These are phyloP conservation scores for Lasiodiplodia citricola DNA, from an alignment of 2,329 filamentous ascomycete genomes.

Conservation along the genomic window DNA sequence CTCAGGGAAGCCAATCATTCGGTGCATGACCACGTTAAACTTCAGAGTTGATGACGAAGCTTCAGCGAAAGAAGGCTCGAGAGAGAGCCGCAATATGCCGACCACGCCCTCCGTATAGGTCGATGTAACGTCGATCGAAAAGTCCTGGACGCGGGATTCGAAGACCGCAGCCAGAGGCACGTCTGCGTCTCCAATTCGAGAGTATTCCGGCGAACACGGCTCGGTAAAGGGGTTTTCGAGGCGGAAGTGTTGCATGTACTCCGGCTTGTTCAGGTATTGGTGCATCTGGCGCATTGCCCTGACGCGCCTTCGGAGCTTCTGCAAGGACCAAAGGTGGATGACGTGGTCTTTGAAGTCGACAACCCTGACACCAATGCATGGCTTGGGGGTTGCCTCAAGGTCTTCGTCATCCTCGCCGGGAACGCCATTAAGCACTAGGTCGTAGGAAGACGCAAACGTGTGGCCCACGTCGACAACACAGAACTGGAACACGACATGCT, in stretches of 20 bases:
- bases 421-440: constrained; percentile 91
- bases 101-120: constrained; percentile 91
- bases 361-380: constrained; percentile 87
- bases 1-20: constrained; percentile 92
- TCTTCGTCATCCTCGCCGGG: constrained; percentile 83
- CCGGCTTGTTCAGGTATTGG: constrained; percentile 93
- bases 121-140: constrained; percentile 85
- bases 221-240: constrained; percentile 94
- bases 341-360: constrained; percentile 88
- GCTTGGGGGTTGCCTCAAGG: constrained; percentile 81
- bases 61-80: constrained; percentile 92
- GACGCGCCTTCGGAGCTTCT: constrained; percentile 87
- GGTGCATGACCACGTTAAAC: constrained; percentile 98
- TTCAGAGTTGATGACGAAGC: constrained; percentile 92
- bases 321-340: constrained; percentile 90
- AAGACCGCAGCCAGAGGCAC: constrained; percentile 93
- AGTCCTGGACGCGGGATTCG: constrained; percentile 92
- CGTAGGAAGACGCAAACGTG: constrained; percentile 89
- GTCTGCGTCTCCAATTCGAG: constrained; percentile 88
- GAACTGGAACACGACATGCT: constrained; percentile 93
- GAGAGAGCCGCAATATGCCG: constrained; percentile 85
- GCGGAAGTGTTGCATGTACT: constrained; percentile 91
- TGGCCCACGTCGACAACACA: constrained; percentile 89
- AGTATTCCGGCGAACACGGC: constrained; percentile 88
- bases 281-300: constrained; percentile 95